Percentiles rank a stretch among this genome's conserved stretches.
Evolutionary conservation across 2,329 filamentous ascomycete species (phyloP).

Genomic region (Diaporthe citrichinensis): DNA sequence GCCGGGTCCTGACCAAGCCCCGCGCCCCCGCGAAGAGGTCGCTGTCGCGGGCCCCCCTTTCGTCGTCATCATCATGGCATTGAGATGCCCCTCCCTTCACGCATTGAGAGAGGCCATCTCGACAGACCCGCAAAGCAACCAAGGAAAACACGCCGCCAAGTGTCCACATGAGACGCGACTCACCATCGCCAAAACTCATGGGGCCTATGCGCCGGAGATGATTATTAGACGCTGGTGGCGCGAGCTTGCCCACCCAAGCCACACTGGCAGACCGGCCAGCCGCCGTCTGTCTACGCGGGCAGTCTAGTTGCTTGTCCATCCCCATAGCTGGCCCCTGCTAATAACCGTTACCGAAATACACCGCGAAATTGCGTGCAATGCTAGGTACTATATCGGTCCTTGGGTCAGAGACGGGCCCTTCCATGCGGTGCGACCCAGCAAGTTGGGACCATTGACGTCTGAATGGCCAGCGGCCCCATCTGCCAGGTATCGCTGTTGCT

Average conservation of each 20-base stretch:
- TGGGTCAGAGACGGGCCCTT: slow-evolving; percentile 10
- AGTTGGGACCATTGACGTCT: slow-evolving; percentile 13
- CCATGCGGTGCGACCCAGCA: slow-evolving; percentile 36
- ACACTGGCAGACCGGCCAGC: slow-evolving; percentile 29
- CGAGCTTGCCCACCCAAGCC: slow-evolving; percentile 28
- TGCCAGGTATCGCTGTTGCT: slow-evolving; percentile 2
- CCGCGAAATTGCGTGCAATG: slow-evolving; percentile 14
- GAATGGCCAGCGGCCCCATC: slow-evolving; percentile 1
- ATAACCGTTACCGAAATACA: slow-evolving; percentile 6
- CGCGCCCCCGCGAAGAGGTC: slow-evolving; percentile 15
- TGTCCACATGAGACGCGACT: slow-evolving; percentile 25
- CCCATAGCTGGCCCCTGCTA: slow-evolving; percentile 18
- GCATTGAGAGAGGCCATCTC: slow-evolving; percentile 28
- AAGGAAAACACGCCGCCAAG: slow-evolving; percentile 16
- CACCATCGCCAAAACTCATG: slow-evolving; percentile 1
- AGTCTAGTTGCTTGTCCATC: not conserved
- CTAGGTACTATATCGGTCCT: slow-evolving; percentile 9
- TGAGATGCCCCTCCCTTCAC: slow-evolving; percentile 5
- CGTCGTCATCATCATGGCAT: slow-evolving; percentile 29
- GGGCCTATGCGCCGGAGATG: slow-evolving; percentile 9
- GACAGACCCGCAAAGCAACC: slow-evolving; percentile 21
- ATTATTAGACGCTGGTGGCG: slow-evolving; percentile 22
- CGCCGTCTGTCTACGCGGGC: slow-evolving; percentile 14
- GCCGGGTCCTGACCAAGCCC: slow-evolving; percentile 8
- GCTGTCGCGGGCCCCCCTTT: slow-evolving; percentile 31